Evolutionary conservation across 257 asterid species (phyloP).

Genomic region (Marsdenia floribunda): DNA sequence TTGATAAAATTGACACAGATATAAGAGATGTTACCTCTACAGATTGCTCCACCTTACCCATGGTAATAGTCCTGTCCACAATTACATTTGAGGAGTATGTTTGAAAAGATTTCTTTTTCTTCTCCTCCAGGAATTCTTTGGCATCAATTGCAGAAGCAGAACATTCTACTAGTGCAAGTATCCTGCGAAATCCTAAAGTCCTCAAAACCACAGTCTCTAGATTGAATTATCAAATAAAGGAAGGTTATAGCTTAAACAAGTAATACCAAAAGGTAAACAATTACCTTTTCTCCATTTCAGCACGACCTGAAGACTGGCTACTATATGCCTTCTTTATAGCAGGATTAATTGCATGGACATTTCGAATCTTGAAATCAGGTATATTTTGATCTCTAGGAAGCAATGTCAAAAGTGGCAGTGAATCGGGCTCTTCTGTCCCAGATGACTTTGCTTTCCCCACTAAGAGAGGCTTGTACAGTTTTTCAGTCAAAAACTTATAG

Average conservation of each 20-base stretch:
- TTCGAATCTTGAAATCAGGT: conserved; percentile 17
- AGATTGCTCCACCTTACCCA: conserved; percentile 57
- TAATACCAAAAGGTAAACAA: conserved; percentile 21
- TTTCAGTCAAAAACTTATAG: conserved; percentile 18
- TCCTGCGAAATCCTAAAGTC: conserved; percentile 33
- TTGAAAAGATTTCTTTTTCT: conserved; percentile 30
- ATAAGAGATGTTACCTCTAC: conserved; percentile 38
- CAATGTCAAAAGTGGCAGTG: conserved; percentile 18
- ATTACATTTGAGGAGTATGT: conserved; percentile 21
- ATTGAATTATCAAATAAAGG: conserved; percentile 7
- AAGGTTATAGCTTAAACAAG: conserved; percentile 13
- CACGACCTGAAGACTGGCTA: conserved; percentile 20
- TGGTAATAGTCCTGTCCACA: conserved; percentile 40
- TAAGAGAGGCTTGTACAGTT: conserved; percentile 27
- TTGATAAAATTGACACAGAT: conserved; percentile 6
- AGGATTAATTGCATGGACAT: conserved; percentile 3
- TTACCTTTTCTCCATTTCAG: conserved; percentile 46
- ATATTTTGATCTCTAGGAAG: conserved; percentile 18
- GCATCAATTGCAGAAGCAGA: conserved; percentile 30
- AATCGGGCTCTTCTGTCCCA: conserved; percentile 17
- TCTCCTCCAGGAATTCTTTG: conserved; percentile 42
- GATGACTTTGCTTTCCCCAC: conserved; percentile 26
- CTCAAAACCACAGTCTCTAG: conserved; percentile 4
- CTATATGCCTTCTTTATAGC: conserved; percentile 10
- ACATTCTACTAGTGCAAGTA: conserved; percentile 33